phyloP scores from a whole-genome alignment of 306 rosid genomes.

The Cicer pinnatifidum region DNA sequence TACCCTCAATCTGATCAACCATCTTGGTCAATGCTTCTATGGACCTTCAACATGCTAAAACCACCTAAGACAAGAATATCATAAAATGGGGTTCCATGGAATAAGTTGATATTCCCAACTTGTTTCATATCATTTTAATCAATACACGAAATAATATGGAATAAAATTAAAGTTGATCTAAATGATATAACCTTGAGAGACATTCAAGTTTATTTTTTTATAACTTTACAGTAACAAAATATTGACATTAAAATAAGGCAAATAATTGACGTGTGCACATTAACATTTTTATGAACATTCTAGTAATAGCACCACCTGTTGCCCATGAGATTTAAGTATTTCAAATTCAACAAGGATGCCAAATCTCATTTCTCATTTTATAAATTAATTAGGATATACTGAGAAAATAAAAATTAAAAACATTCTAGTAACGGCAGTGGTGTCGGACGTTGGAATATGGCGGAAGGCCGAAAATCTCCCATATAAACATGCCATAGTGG shows the following conservation, averaged over 20 bases:
- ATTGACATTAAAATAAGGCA: neutral
- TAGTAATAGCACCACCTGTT: neutral
- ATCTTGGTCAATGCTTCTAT: neutral
- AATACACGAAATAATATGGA: too few species aligned
- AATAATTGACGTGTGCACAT: neutral
- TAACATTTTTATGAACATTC: neutral
- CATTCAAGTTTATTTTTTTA: neutral
- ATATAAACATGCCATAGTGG: too few species aligned
- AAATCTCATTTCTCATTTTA: neutral
- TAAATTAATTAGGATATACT: neutral
- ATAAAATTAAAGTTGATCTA: too few species aligned
- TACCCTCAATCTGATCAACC: neutral
- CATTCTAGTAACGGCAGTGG: neutral
- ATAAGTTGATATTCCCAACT: too few species aligned
- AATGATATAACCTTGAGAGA: neutral
- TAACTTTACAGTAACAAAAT: neutral
- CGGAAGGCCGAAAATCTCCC: too few species aligned
- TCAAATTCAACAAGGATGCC: constrained; percentile 9
- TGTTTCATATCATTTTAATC: too few species aligned
- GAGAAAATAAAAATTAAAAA: neutral
- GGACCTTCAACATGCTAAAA: neutral
- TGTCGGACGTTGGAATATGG: too few species aligned
- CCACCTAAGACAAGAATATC: neutral
- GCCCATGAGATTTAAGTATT: constrained; percentile 6
- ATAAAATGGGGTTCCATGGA: too few species aligned